Conservation (phyloP, 2,329 filamentous ascomycete species). For the Arachnopeziza araneosa region DNA sequence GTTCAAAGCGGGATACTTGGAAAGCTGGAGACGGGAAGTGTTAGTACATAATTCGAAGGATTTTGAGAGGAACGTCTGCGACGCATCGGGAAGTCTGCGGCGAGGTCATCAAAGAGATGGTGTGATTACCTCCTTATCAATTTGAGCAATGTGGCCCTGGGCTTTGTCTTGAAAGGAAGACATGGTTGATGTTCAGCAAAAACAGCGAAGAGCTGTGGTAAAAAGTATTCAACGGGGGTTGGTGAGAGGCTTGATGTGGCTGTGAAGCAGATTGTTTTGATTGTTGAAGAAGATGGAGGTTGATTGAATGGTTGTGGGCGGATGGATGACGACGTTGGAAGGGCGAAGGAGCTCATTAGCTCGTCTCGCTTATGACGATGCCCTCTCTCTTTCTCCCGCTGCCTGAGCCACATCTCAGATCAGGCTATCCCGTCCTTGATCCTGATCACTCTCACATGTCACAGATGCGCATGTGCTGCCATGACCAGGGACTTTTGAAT, state of each 20-base stretch:
- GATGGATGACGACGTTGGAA: background rate
- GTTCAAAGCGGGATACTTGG: constrained; percentile 77
- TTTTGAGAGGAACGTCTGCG: background rate
- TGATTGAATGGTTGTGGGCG: background rate
- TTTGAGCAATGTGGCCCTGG: constrained; percentile 69
- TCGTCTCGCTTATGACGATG: background rate
- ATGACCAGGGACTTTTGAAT: too few species aligned
- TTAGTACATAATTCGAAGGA: constrained; percentile 5
- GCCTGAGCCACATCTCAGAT: background rate
- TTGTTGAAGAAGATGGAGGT: background rate
- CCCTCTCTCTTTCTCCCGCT: background rate
- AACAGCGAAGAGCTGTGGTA: background rate
- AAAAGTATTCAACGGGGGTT: background rate
- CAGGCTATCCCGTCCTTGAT: background rate
- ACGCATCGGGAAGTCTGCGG: background rate
- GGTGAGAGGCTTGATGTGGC: background rate
- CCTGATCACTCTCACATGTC: background rate
- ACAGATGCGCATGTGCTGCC: background rate
- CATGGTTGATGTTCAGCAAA: constrained; percentile 41
- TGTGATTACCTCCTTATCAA: constrained; percentile 70
- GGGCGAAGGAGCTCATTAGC: background rate
- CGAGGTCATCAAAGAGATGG: background rate
- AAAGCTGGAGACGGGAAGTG: constrained; percentile 50
- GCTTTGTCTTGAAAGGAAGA: constrained; percentile 74
- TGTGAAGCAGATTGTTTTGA: background rate